Evolutionary conservation across 805 yeast genomes (phyloP).

Genomic region (Sugiyamaella qingdaonensis): DNA sequence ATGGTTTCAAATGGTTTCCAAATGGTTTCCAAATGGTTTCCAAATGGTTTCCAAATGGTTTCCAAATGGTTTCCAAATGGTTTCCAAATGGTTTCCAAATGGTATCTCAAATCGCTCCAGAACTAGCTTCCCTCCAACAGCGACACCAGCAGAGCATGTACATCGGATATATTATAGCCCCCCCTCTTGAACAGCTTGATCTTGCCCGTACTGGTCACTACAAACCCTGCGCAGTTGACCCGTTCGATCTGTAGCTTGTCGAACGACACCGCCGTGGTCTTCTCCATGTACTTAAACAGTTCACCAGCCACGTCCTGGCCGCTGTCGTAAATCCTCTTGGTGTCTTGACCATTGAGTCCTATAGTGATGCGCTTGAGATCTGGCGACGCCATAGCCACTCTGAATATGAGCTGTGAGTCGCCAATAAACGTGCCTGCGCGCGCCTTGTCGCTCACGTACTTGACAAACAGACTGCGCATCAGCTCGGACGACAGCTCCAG

Average conservation of each 20-base stretch:
- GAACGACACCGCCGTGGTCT: conserved; percentile 16
- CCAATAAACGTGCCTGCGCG: neutral
- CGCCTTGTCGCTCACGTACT: conserved; percentile 5
- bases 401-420: conserved; percentile 11
- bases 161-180: neutral
- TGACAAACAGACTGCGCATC: conserved; percentile 5
- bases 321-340: conserved; percentile 3
- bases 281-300: conserved; percentile 11
- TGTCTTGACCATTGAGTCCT: conserved; percentile 16
- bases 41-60: neutral
- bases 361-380: conserved; percentile 15
- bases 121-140: neutral
- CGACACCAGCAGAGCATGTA: neutral
- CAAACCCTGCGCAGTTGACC: conserved; percentile 21
- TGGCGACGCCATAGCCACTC: conserved; percentile 8
- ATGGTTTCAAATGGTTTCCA: neutral
- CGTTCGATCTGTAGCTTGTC: conserved; percentile 12
- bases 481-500: conserved; percentile 7
- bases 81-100: neutral
- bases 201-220: conserved; percentile 18
- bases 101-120: neutral
- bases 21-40: neutral
- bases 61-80: neutral
- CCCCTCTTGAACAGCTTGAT: conserved; percentile 13
- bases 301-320: conserved; percentile 2